Conservation (phyloP, 768 basidiomycete species). For the Tricholomella constricta region DNA sequence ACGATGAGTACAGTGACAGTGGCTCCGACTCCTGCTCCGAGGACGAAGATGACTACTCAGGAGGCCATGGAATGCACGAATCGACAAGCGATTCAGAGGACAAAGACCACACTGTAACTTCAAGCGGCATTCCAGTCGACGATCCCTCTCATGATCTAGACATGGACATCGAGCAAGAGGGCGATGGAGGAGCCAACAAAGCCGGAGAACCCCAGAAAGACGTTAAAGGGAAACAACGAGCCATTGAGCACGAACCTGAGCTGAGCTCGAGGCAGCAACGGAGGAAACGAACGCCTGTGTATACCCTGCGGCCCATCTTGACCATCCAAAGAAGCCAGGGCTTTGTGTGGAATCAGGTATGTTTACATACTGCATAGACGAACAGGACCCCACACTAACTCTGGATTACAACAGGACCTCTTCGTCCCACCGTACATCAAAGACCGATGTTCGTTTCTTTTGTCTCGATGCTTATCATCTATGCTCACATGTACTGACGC, state of each 20-base stretch:
- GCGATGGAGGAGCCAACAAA: conserved; percentile 37
- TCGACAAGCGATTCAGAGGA: conserved; percentile 34
- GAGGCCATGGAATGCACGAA: conserved; percentile 19
- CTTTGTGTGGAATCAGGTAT: conserved; percentile 89
- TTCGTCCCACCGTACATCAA: conserved; percentile 90
- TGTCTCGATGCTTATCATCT: conserved; percentile 18
- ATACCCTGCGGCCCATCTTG: conserved; percentile 76
- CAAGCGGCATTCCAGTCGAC: conserved; percentile 30
- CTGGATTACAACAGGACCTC: conserved; percentile 54
- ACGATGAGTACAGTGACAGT: conserved; percentile 61
- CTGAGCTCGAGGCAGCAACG: conserved; percentile 45
- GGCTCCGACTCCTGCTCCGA: conserved; percentile 70
- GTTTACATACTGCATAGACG: conserved; percentile 22
- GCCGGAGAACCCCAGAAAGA: conserved; percentile 52
- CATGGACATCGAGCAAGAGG: conserved; percentile 54
- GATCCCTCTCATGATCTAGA: conserved; percentile 47
- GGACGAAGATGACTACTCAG: conserved; percentile 67
- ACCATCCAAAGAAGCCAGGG: conserved; percentile 88
- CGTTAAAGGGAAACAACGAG: conserved; percentile 80
- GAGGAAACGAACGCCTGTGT: conserved; percentile 58
- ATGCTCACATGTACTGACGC: conserved; percentile 21
- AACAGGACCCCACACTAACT: conserved; percentile 6
- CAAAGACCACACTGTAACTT: conserved; percentile 32
- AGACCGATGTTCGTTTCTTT: conserved; percentile 72
- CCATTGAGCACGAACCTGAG: conserved; percentile 66